Evolutionary conservation across 345 rosid species (phyloP).

Genomic region (Eucalyptus polybractea): DNA sequence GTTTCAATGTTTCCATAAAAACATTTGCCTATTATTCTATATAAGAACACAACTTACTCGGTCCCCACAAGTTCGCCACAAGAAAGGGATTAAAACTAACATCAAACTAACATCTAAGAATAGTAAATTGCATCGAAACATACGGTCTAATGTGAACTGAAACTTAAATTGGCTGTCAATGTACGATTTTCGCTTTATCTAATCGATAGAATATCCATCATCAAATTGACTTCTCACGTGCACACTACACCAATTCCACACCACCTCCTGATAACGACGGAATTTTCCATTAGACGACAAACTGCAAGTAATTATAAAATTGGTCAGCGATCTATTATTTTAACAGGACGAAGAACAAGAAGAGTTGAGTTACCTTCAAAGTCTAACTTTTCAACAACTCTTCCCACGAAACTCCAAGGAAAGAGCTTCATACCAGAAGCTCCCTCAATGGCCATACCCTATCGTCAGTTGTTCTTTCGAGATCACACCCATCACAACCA

Average conservation of each 20-base stretch:
- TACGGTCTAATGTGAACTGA: not conserved
- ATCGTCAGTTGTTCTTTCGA: not conserved
- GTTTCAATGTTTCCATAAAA: too few relatives aligned
- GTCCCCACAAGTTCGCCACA: not conserved
- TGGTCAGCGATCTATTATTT: not conserved
- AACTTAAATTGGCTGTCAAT: not conserved
- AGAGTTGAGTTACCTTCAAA: not conserved
- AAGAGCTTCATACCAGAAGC: not conserved
- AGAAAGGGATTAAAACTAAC: not conserved
- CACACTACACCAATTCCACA: not conserved
- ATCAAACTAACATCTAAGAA: not conserved
- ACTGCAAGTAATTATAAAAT: not conserved
- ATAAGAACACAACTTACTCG: not conserved
- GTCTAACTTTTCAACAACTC: not conserved
- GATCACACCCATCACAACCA: not conserved
- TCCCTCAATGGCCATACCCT: not conserved
- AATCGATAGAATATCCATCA: not conserved
- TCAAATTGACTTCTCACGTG: not conserved
- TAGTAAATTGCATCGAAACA: not conserved
- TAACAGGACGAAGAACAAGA: not conserved
- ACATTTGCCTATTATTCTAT: too few relatives aligned
- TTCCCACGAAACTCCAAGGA: not conserved
- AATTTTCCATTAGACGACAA: not conserved
- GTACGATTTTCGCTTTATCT: not conserved
- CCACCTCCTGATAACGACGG: not conserved